Evolutionary conservation across 495 filamentous ascomycete species (phyloP), one percentile per base, ranked within the genome.

Genomic region (Hamigera avellanea): DNA sequence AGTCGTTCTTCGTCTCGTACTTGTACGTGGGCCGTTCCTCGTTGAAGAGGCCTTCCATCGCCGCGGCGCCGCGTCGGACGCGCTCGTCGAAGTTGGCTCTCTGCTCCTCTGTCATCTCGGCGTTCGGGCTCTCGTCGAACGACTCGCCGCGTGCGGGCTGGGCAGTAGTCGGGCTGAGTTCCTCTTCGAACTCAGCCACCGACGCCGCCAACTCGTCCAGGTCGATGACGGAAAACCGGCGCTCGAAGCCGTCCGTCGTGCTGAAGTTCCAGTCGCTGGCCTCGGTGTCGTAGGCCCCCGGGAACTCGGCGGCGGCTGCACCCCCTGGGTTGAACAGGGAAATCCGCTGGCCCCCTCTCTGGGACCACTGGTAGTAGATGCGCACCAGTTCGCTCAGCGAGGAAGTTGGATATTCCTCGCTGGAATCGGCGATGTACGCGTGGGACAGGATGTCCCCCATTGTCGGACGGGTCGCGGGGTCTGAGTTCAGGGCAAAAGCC

Each of bases 181-280:
- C 33, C 14, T 54, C 44, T 33, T 61, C 55, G 35, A 66, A 49
- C 32, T 62, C 52, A 14, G 62, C 62, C 14, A 67, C 33, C 6
- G 57, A 61, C 8, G 58, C 57, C 16, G 64, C 66, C 9, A 70
- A 45, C 42, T 67, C 49, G 36, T 67, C 61, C 10, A 69, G 44
- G 33, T 69, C 62, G 27, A 67, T 59, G 23, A 66, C 62, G 2
- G 64, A 66, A 29, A 67, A 67, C 26, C 64, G 47, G 39, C 76
- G 69, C 48, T 93, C 81, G 52, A 94, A 93, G 8, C 77, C 81
- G 37, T 83, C 79, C 0, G 85, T 91, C 0, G 82, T 86, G 50
- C 82, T 87, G 49, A 95, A 95, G 46, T 89, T 94, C 86, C 91
- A 95, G 45, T 89, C 82, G 40, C 87, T 81, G 1, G 58, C 55